Conservation (phyloP, 2,329 filamentous ascomycete species). For the Hortaea werneckii region DNA sequence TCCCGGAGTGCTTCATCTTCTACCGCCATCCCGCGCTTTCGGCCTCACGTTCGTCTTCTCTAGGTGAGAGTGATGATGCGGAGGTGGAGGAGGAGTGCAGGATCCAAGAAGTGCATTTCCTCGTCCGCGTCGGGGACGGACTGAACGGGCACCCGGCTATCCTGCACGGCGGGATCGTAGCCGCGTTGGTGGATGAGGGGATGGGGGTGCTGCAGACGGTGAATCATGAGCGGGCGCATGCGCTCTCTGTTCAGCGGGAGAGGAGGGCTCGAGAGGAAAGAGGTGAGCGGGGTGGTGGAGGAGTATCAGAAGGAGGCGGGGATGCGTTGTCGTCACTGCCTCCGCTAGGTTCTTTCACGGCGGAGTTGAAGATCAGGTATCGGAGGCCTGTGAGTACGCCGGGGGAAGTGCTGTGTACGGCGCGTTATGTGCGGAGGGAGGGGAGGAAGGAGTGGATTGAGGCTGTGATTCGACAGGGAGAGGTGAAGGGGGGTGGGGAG, state of each 20-base stretch:
- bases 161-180: slow-evolving; percentile 49
- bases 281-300: too few species aligned
- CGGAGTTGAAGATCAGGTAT: slow-evolving; percentile 47
- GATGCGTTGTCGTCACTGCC: slow-evolving; percentile 5
- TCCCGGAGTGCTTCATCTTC: slow-evolving; percentile 37
- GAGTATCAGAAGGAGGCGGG: too few species aligned
- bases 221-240: slow-evolving; percentile 26
- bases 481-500: slow-evolving; percentile 20
- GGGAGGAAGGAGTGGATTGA: slow-evolving; percentile 46
- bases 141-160: slow-evolving; percentile 45
- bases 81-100: slow-evolving; percentile 5
- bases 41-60: neutral
- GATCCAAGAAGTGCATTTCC: slow-evolving; percentile 27
- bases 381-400: slow-evolving; percentile 43
- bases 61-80: neutral
- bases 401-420: slow-evolving; percentile 38
- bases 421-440: slow-evolving; percentile 33
- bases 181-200: slow-evolving; percentile 49
- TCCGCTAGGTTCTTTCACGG: slow-evolving; percentile 34
- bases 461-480: slow-evolving; percentile 33
- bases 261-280: too few species aligned
- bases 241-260: too few species aligned
- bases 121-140: slow-evolving; percentile 39
- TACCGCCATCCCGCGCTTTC: slow-evolving; percentile 28
- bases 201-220: slow-evolving; percentile 42